Percentiles rank a stretch among this genome's conserved stretches.
Evolutionary conservation across 2,329 filamentous ascomycete genomes (phyloP).

Genomic region (Fusarium falciforme): DNA sequence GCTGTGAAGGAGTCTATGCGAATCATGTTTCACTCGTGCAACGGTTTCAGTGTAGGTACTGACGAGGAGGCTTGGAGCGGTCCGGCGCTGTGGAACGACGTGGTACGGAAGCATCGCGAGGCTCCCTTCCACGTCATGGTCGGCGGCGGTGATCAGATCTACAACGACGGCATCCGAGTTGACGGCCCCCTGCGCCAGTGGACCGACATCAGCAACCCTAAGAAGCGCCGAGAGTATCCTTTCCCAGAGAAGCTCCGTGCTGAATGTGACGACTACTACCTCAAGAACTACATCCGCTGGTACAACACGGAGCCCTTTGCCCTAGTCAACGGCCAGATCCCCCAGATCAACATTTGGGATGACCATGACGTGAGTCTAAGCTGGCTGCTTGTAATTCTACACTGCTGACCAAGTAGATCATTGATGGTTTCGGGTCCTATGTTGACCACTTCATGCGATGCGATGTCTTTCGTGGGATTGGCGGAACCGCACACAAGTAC

Average conservation of each 20-base stretch:
- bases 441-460: slow-evolving; percentile 93
- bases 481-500: slow-evolving; percentile 95
- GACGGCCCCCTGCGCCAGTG: slow-evolving; percentile 83
- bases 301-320: slow-evolving; percentile 88
- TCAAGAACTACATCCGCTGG: slow-evolving; percentile 88
- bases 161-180: slow-evolving; percentile 93
- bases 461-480: slow-evolving; percentile 90
- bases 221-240: slow-evolving; percentile 80
- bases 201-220: slow-evolving; percentile 85
- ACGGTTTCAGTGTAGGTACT: slow-evolving; percentile 91
- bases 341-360: slow-evolving; percentile 98
- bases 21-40: slow-evolving; percentile 98
- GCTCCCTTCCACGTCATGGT: slow-evolving; percentile 95
- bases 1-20: slow-evolving; percentile 89
- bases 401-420: slow-evolving; percentile 71
- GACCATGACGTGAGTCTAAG: slow-evolving; percentile 78
- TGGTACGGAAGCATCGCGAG: slow-evolving; percentile 81
- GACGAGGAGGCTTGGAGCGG: slow-evolving; percentile 89
- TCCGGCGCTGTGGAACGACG: slow-evolving; percentile 94
- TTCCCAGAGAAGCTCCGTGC: slow-evolving; percentile 84
- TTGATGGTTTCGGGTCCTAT: slow-evolving; percentile 94
- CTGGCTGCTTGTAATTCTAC: neutral
- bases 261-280: slow-evolving; percentile 89
- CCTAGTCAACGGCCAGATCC: slow-evolving; percentile 87
- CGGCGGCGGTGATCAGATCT: slow-evolving; percentile 94